Evolutionary conservation across 176 grass and related monocot genomes (phyloP), one percentile per base, ranked within the genome.

Genomic region (Luzula sylvatica): DNA sequence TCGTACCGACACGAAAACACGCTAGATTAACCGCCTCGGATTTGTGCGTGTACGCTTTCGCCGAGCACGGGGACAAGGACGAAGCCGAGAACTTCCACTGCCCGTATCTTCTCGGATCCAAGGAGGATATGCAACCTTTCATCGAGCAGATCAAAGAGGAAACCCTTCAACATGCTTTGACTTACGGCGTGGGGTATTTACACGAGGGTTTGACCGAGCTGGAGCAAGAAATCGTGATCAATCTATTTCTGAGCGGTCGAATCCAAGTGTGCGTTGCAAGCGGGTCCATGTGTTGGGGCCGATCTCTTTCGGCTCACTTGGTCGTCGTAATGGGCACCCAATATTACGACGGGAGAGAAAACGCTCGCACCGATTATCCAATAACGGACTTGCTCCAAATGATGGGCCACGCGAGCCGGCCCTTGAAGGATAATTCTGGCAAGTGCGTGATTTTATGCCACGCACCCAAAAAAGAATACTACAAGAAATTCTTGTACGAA

Each of bases 281-380:
- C 51, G 78, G 79, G 52, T 88, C 80, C 24, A 61, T 95, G 67
- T 95, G 90, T 74, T 95, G 90, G 90, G 90, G 83, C 55, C 82
- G 70, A 57, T 82, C 90, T 47, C 72, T 95, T 54, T 85, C 83
- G 45, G 69, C 90, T 52, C 90, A 95, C 69, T 62, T 95, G 44
- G 90, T 95, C 24, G 90, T 95, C 41, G 70, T 95, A 42, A 88
- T 95, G 90, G 90, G 90, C 24, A 95, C 90, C 14, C 90, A 95
- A 20, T 95, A 88, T 62, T 95, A 95, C 76, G 90, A 95, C 59
- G 83, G 83, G 0, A 53, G 74, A 23, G 89, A 88, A 75, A 95
- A 88, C 82, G 90, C 83, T 69, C 76, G 87, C 53, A 95, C 80
- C 28, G 90, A 95, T 61, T 95, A 95, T 73, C 90, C 90, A 26